Percentiles rank a stretch among this genome's conserved stretches.
Evolutionary conservation across 495 filamentous ascomycete species (phyloP).

Genomic region (Penicillium riverlandense): DNA sequence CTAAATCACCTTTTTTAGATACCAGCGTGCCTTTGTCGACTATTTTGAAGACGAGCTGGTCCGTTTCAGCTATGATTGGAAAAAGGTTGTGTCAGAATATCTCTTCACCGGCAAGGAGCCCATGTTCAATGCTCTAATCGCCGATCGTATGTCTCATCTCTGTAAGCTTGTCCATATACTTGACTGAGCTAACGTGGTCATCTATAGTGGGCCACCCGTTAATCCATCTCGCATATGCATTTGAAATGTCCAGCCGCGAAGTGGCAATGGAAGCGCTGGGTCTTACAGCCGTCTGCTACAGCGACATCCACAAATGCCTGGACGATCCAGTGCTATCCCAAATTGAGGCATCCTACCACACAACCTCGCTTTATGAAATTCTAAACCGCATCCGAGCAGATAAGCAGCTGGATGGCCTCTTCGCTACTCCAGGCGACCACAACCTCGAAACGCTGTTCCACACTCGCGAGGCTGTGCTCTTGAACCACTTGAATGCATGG

Average conservation of each 20-base stretch:
- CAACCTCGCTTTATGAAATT: constrained; percentile 58
- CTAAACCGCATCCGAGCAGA: constrained; percentile 50
- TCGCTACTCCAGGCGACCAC: constrained; percentile 46
- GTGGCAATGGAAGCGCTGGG: constrained; percentile 78
- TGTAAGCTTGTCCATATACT: neutral
- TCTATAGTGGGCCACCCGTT: constrained; percentile 72
- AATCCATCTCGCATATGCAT: constrained; percentile 85
- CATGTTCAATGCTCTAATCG: constrained; percentile 67
- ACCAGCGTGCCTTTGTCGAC: constrained; percentile 84
- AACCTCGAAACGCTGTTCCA: constrained; percentile 63
- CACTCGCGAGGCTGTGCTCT: constrained; percentile 58
- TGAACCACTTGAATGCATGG: constrained; percentile 90
- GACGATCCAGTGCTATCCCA: constrained; percentile 63
- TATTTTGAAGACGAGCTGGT: constrained; percentile 88
- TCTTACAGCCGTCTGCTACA: constrained; percentile 63
- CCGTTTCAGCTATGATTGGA: constrained; percentile 75
- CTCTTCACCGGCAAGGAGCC: constrained; percentile 70
- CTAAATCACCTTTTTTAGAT: constrained; percentile 32
- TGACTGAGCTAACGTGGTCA: constrained; percentile 5
- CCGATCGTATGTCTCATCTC: constrained; percentile 56
- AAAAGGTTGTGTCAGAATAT: constrained; percentile 64
- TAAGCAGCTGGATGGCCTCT: constrained; percentile 47
- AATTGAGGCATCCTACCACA: constrained; percentile 34
- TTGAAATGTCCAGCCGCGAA: constrained; percentile 71
- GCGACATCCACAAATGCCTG: constrained; percentile 68